Conservation (phyloP, 768 basidiomycete species). For the Xerocomus brunneocitrinus region DNA sequence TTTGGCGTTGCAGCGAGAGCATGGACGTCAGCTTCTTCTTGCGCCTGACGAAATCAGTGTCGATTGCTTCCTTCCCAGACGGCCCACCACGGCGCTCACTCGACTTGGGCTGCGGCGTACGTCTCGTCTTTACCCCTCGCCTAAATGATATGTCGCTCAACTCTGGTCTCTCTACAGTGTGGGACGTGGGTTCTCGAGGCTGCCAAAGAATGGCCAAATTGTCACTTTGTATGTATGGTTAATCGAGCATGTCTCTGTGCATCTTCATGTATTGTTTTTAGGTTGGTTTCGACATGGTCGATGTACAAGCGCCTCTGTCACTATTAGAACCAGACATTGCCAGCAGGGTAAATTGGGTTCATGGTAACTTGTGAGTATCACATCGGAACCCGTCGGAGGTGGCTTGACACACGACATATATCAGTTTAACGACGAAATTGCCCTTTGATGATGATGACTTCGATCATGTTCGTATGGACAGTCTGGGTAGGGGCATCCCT, state of each 20-base stretch:
- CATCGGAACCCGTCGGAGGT: background rate
- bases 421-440: slow-evolving; percentile 66
- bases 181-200: slow-evolving; percentile 72
- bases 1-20: slow-evolving; percentile 40
- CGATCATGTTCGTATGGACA: slow-evolving; percentile 71
- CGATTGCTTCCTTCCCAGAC: slow-evolving; percentile 53
- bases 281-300: slow-evolving; percentile 79
- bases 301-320: slow-evolving; percentile 60
- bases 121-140: slow-evolving; percentile 18
- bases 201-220: slow-evolving; percentile 64
- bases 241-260: background rate
- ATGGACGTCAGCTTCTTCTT: slow-evolving; percentile 48
- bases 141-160: background rate
- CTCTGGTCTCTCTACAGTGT: slow-evolving; percentile 36
- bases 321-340: slow-evolving; percentile 49
- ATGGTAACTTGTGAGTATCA: slow-evolving; percentile 68
- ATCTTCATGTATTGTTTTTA: slow-evolving; percentile 24
- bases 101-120: slow-evolving; percentile 72
- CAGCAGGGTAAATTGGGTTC: slow-evolving; percentile 61
- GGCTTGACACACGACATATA: background rate
- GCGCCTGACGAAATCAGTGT: slow-evolving; percentile 49
- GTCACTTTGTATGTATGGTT: slow-evolving; percentile 51
- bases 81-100: slow-evolving; percentile 49
- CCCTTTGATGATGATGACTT: slow-evolving; percentile 83
- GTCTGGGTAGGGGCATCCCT: slow-evolving; percentile 62